Evolutionary conservation across 2,329 filamentous ascomycete genomes (phyloP), one percentile per base, ranked within the genome.

Genomic region (Mollisiaceae sp.): DNA sequence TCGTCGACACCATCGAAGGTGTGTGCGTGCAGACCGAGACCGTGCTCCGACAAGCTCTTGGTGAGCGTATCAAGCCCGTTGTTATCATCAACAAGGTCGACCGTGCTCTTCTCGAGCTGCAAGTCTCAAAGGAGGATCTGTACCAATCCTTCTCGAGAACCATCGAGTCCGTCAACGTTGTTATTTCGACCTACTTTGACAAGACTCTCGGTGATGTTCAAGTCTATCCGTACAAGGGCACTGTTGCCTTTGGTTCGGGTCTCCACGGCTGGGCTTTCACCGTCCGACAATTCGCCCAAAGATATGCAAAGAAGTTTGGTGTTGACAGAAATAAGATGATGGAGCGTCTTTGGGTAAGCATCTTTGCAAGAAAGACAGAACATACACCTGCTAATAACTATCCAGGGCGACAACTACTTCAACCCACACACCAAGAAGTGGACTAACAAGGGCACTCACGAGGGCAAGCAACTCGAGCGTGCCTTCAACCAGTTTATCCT

Each of bases 1-100:
- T 99, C 84, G 95, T 99, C 86, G 95, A 99, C 87, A 97, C 94
- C 83, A 92, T 99, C 76, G 95, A 97, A 84, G 95, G 95, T 93
- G 96, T 99, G 77, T 99, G 95, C 84, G 95, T 99, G 81, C 95
- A 99, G 89, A 99, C 95, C 80, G 95, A 99, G 91, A 99, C 95
- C 79, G 95, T 99, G 78, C 89, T 99, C 75, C 94, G 95, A 81
- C 95, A 99, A 87, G 94, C 95, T 82, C 93, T 99, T 77, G 92
- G 93, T 89, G 95, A 99, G 90, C 94, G 95, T 86, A 99, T 99
- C 85, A 98, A 98, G 91, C 95, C 95, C 78, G 94, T 99, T 79
- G 89, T 97, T 81, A 91, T 97, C 84, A 97, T 99, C 89, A 99
- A 99, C 93, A 99, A 99, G 91, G 95, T 99, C 83, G 95, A 99